Evolutionary conservation across 208 protist species (phyloP).

Genomic region (Trypanosoma mega): DNA sequence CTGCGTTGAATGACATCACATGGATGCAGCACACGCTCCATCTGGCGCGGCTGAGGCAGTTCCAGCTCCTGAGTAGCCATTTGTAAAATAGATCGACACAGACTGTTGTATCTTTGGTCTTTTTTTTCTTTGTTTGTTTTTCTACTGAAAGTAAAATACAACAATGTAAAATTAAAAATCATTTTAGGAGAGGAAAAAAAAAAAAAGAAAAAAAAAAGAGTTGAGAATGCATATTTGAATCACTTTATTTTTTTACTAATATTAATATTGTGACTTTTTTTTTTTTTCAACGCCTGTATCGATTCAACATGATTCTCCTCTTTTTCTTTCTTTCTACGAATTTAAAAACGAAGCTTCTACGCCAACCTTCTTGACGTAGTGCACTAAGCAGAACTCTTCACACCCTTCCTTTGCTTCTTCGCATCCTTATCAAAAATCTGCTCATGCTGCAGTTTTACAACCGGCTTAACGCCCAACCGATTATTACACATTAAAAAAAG

Average conservation of each 20-base stretch:
- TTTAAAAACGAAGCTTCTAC: too few relatives aligned
- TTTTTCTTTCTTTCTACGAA: too few relatives aligned
- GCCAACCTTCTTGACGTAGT: too few relatives aligned
- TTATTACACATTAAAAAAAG: slow-evolving; percentile 75
- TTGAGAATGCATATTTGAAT: slow-evolving; percentile 5
- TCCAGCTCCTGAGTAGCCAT: slow-evolving; percentile 55
- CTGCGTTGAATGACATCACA: slow-evolving; percentile 85
- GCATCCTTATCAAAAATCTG: too few relatives aligned
- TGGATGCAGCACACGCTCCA: slow-evolving; percentile 74
- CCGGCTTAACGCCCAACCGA: too few relatives aligned
- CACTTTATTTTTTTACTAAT: slow-evolving; percentile 8
- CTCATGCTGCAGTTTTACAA: too few relatives aligned
- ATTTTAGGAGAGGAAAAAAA: slow-evolving; percentile 7
- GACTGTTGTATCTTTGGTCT: background rate
- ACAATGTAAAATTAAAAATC: slow-evolving; percentile 1
- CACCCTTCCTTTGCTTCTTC: too few relatives aligned
- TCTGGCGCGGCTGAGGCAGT: slow-evolving; percentile 40
- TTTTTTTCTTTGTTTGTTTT: slow-evolving; percentile 8
- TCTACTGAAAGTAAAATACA: slow-evolving; percentile 14
- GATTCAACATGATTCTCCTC: too few relatives aligned
- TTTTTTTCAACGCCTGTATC: too few relatives aligned
- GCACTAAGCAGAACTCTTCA: too few relatives aligned
- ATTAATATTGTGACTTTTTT: too few relatives aligned
- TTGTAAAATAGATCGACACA: background rate
- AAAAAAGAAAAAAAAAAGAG: slow-evolving; percentile 17